Percentiles rank a stretch among this genome's conserved stretches.
Evolutionary conservation across 1,284 basidiomycete genomes (phyloP).

Genomic region (Moesziomyces aphidis): DNA sequence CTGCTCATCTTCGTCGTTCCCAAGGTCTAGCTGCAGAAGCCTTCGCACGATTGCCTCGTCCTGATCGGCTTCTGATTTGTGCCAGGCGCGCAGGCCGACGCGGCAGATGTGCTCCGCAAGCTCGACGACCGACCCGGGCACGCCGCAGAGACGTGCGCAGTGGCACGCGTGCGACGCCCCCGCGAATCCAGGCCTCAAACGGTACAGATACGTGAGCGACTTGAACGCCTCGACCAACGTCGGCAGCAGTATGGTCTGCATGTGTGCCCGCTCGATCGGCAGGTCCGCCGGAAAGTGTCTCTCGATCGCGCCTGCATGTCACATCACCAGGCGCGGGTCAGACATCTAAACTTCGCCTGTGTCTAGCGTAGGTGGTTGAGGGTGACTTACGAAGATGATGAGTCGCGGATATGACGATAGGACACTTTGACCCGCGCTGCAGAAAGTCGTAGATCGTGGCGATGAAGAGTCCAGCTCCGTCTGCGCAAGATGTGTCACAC

Average conservation of each 20-base stretch:
- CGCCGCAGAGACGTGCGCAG: constrained; percentile 45
- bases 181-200: constrained; percentile 35
- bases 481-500: constrained; percentile 1
- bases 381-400: constrained; percentile 38
- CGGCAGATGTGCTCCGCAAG: constrained; percentile 26
- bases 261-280: constrained; percentile 41
- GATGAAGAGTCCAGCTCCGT: constrained; percentile 46
- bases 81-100: constrained; percentile 18
- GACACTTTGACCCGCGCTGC: constrained; percentile 26
- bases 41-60: constrained; percentile 38
- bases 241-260: constrained; percentile 42
- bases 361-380: too few relatives aligned
- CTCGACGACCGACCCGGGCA: constrained; percentile 34
- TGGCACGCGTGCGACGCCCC: constrained; percentile 36
- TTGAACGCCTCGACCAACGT: constrained; percentile 12
- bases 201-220: constrained; percentile 42
- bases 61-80: constrained; percentile 15
- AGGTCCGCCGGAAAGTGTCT: constrained; percentile 18
- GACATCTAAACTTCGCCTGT: too few relatives aligned
- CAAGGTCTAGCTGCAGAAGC: constrained; percentile 24
- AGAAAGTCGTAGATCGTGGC: constrained; percentile 43
- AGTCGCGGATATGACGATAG: constrained; percentile 38
- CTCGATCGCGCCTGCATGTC: constrained; percentile 32
- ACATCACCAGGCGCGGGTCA: background rate
- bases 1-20: constrained; percentile 1